These are phyloP conservation scores for Draba incana DNA, from an alignment of 345 rosid species.

Conservation along the genomic window DNA sequence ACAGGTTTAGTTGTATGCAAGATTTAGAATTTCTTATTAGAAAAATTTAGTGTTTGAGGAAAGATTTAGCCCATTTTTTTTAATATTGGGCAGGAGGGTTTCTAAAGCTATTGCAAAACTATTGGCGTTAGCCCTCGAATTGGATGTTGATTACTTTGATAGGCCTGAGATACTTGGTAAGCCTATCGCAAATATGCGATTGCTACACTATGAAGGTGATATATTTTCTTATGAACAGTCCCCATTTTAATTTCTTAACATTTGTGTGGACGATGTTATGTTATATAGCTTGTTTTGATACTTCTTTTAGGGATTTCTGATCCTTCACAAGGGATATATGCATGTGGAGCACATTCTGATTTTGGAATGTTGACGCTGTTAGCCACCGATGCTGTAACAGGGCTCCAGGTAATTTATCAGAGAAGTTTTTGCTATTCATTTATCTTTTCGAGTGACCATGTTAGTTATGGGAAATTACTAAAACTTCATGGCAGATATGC, in stretches of 20 bases:
- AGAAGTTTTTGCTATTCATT: neutral
- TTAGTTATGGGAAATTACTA: neutral
- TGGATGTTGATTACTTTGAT: conserved; percentile 75
- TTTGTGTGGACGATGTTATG: neutral
- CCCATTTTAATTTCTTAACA: neutral
- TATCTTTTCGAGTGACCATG: neutral
- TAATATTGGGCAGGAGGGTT: conserved; percentile 51
- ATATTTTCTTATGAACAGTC: neutral
- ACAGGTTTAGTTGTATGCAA: neutral
- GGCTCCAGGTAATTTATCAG: conserved; percentile 70
- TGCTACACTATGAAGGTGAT: conserved; percentile 73
- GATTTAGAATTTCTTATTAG: neutral
- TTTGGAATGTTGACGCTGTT: conserved; percentile 86
- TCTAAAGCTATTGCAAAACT: conserved; percentile 65
- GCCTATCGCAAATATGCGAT: conserved; percentile 79
- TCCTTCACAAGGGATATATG: conserved; percentile 77
- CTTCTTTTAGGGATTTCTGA: conserved; percentile 51
- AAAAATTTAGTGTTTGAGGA: neutral
- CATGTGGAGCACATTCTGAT: conserved; percentile 94
- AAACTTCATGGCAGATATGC: conserved; percentile 59
- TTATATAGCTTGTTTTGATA: neutral
- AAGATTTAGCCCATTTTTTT: conserved; percentile 8
- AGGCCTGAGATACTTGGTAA: conserved; percentile 76
- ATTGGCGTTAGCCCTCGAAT: conserved; percentile 82
- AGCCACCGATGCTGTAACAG: conserved; percentile 75